Conservation (phyloP, 495 filamentous ascomycete genomes). For the Trichoderma asperelloides region DNA sequence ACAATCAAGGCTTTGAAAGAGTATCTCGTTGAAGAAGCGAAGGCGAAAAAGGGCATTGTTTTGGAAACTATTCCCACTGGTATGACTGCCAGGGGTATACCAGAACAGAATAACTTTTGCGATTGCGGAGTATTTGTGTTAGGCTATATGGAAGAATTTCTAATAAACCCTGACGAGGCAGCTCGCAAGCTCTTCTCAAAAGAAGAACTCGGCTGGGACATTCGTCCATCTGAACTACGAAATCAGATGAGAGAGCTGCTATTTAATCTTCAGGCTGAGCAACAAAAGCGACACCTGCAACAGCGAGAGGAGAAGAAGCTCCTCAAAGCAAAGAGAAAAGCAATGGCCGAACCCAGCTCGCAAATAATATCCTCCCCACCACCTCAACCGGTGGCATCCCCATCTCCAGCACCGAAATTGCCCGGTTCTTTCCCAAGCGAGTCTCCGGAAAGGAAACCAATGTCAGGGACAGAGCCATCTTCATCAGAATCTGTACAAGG, state of each 20-base stretch:
- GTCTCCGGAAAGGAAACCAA: neutral
- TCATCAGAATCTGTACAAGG: neutral
- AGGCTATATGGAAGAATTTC: constrained; percentile 74
- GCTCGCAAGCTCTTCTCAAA: constrained; percentile 26
- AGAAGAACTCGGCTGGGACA: constrained; percentile 24
- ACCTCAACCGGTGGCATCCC: neutral
- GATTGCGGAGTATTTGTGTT: constrained; percentile 87
- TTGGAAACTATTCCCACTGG: constrained; percentile 43
- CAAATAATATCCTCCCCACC: neutral
- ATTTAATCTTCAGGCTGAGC: constrained; percentile 23
- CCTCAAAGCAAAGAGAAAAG: neutral
- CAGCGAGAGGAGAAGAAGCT: constrained; percentile 17
- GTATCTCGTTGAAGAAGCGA: constrained; percentile 67
- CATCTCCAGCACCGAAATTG: neutral
- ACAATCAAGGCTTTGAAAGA: constrained; percentile 61
- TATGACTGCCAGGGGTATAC: constrained; percentile 61
- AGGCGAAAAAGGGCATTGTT: constrained; percentile 46
- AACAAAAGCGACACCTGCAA: constrained; percentile 19
- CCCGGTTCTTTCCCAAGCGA: neutral
- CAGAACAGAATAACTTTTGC: constrained; percentile 71
- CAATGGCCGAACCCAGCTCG: neutral
- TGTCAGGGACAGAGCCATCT: neutral
- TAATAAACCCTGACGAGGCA: constrained; percentile 58
- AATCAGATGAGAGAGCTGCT: constrained; percentile 29
- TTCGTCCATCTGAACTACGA: constrained; percentile 27